Percentiles rank a stretch among this genome's conserved stretches.
Evolutionary conservation across 805 yeast genomes (phyloP).

Genomic region (Soucietia sequanensis): DNA sequence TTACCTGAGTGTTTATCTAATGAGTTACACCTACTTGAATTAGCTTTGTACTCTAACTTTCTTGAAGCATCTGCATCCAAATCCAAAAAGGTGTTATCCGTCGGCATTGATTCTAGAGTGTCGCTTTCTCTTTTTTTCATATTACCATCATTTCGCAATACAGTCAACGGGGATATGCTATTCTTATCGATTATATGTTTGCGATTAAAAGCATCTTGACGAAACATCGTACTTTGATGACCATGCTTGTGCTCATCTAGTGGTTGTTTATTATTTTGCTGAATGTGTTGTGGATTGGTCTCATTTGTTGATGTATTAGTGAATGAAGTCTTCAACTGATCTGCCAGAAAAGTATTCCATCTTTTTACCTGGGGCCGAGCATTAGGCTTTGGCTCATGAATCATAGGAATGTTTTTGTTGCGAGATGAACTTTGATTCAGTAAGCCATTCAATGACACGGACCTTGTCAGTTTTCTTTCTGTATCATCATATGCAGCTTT

Average conservation of each 20-base stretch:
- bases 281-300: too few relatives aligned
- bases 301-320: too few relatives aligned
- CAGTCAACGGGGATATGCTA: conserved; percentile 27
- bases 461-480: conserved; percentile 8
- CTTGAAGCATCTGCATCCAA: conserved; percentile 3
- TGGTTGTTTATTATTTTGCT: too few relatives aligned
- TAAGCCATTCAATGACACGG: conserved; percentile 2
- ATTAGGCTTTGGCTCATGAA: conserved; percentile 1
- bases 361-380: conserved; percentile 11
- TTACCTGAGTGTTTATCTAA: too few relatives aligned
- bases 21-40: too few relatives aligned
- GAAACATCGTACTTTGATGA: too few relatives aligned
- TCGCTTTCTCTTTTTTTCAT: conserved; percentile 18
- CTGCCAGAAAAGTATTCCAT: conserved; percentile 11
- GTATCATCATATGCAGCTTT: too few relatives aligned
- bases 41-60: too few relatives aligned
- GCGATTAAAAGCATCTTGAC: too few relatives aligned
- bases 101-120: conserved; percentile 5
- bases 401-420: conserved; percentile 11
- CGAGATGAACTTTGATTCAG: neutral
- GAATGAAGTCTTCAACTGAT: too few relatives aligned
- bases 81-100: conserved; percentile 19
- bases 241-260: too few relatives aligned
- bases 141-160: conserved; percentile 25
- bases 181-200: too few relatives aligned